Evolutionary conservation across 768 basidiomycete genomes (phyloP).

Genomic region (Naganishia antarctica): DNA sequence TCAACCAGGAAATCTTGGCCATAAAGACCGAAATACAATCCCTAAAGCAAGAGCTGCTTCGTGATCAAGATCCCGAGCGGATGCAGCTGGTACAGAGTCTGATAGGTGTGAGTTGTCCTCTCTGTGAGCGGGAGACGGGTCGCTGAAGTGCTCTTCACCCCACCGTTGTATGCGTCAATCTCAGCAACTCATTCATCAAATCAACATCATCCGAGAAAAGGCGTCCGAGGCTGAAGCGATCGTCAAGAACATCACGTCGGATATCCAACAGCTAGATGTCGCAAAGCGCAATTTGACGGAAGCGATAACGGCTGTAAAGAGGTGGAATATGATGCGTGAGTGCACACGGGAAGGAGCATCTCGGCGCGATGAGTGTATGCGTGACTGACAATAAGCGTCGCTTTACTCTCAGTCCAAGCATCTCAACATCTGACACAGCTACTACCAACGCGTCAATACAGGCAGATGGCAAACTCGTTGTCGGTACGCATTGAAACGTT

Average conservation of each 20-base stretch:
- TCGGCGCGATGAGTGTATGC: too few species aligned
- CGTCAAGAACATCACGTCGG: slow-evolving; percentile 88
- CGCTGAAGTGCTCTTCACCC: too few species aligned
- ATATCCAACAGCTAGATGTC: slow-evolving; percentile 87
- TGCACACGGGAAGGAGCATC: too few species aligned
- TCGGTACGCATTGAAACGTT: too few species aligned
- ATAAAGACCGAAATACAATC: slow-evolving; percentile 67
- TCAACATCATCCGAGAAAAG: slow-evolving; percentile 92
- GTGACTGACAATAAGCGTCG: too few species aligned
- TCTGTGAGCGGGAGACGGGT: too few species aligned
- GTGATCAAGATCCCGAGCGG: slow-evolving; percentile 76
- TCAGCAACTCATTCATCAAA: slow-evolving; percentile 55
- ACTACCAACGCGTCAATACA: slow-evolving; percentile 71
- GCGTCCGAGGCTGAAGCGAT: slow-evolving; percentile 95
- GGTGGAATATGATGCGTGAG: slow-evolving; percentile 89
- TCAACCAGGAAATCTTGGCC: slow-evolving; percentile 59
- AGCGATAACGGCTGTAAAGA: slow-evolving; percentile 82
- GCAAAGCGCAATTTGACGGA: slow-evolving; percentile 87
- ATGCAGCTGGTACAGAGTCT: slow-evolving; percentile 92
- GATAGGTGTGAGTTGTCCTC: slow-evolving; percentile 67
- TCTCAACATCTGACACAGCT: slow-evolving; percentile 73
- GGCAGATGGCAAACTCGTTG: slow-evolving; percentile 76
- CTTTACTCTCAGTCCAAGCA: slow-evolving; percentile 61
- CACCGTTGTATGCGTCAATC: background rate
- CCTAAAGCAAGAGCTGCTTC: slow-evolving; percentile 63